phyloP scores from a whole-genome alignment of 2,329 filamentous ascomycete species.

The Colletotrichum sp. region DNA sequence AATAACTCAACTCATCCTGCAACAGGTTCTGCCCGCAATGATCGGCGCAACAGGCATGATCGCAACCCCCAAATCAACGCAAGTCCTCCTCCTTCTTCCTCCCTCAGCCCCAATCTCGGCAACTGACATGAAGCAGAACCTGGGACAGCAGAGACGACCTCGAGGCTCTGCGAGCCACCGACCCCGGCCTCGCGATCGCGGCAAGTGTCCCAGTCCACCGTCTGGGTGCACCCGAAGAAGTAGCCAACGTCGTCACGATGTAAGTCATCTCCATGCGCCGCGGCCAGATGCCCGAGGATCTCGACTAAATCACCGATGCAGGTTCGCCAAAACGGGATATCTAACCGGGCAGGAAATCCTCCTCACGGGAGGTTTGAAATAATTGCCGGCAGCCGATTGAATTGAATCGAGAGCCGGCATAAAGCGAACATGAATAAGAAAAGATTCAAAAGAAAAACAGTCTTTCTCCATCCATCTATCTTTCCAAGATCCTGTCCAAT shows the following conservation, averaged over 20 bases:
- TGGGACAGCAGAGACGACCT: slow-evolving; percentile 34
- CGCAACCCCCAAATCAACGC: slow-evolving; percentile 33
- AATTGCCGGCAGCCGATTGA: background rate
- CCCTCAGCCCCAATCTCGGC: background rate
- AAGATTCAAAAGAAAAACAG: background rate
- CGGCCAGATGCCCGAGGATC: background rate
- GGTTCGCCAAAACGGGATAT: slow-evolving; percentile 33
- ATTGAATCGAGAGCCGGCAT: background rate
- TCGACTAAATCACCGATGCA: background rate
- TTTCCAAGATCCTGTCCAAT: background rate
- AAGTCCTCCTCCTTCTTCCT: background rate
- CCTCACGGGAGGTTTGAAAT: slow-evolving; percentile 30
- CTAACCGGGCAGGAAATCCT: slow-evolving; percentile 32
- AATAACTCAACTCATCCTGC: background rate
- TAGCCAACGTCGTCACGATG: slow-evolving; percentile 37
- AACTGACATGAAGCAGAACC: slow-evolving; percentile 22
- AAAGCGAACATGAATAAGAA: background rate
- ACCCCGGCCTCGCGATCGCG: slow-evolving; percentile 39
- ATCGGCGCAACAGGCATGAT: slow-evolving; percentile 41
- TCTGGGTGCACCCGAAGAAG: slow-evolving; percentile 37
- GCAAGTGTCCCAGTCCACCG: slow-evolving; percentile 37
- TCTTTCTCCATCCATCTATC: background rate
- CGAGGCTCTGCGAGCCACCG: slow-evolving; percentile 30
- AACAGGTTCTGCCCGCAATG: slow-evolving; percentile 39
- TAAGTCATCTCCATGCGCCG: slow-evolving; percentile 23